Base-by-base conservation (phyloP, 75 land plant genomes). In the Gnetum montanum region DNA sequence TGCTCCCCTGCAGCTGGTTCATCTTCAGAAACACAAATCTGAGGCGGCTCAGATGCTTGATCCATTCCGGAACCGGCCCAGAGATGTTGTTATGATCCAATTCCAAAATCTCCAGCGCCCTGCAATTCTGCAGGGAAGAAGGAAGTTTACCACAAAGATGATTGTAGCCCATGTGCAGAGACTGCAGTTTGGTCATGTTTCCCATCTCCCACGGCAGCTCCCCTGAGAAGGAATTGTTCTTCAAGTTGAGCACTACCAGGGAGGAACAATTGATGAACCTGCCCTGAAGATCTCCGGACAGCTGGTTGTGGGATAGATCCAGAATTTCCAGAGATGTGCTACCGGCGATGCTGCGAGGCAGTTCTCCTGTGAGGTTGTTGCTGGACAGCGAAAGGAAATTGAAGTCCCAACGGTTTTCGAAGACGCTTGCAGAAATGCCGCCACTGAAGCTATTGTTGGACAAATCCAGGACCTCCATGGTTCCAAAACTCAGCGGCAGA, bases 61-160 rank as follows among this genome's bases (percentile, higher is more conserved):
- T 38, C 80, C 75, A 77, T 13, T 23, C 23, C 1, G 76, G 81
- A 11, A 77, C 46, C 1, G 34, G 26, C 8, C 76, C 72, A 19
- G 44, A 4, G 0, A 77, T 49, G 7, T 10, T 25, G 36, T 77
- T 77, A 8, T 38, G 23, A 4, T 58, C 59, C 23, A 71, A 46
- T 26, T 77, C 68, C 3, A 77, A 7, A 3, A 51, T 18, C 18
- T 7, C 31, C 27, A 77, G 26, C 2, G 8, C 2, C 0, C 11
- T 64, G 20, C 59, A 64, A 34, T 50, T 60, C 19, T 31, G 26
- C 16, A 77, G 31, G 0, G 64, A 45, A 2, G 34, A 16, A 4
- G 76, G 81, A 7, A 77, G 12, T 8, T 8, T 20, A 38, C 81
- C 72, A 2, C 26, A 18, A 34, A 77, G 46, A 11, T 7, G 26